phyloP scores from a whole-genome alignment of 768 basidiomycete species.

The Agaricus blazei region DNA sequence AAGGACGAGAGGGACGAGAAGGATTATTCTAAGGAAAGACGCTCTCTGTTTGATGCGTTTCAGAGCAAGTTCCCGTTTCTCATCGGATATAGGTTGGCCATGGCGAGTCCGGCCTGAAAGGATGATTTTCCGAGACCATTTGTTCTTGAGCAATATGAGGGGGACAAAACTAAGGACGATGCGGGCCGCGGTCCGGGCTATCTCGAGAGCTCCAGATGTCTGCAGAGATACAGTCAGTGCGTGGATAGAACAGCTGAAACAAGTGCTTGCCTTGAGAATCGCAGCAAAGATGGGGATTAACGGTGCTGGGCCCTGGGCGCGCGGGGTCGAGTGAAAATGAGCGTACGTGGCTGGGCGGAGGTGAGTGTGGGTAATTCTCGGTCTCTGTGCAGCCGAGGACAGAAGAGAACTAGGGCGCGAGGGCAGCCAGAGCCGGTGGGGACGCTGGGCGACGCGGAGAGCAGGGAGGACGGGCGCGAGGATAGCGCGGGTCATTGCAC shows the following conservation, averaged over 20 bases:
- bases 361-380: background rate
- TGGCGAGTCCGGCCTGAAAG: constrained; percentile 43
- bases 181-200: constrained; percentile 65
- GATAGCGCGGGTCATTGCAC: constrained; percentile 6
- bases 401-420: background rate
- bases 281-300: constrained; percentile 51
- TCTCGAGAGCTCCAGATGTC: constrained; percentile 70
- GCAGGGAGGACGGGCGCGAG: constrained; percentile 1
- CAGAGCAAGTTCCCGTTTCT: constrained; percentile 42
- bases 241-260: background rate
- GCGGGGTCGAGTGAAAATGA: constrained; percentile 34
- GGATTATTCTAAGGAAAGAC: constrained; percentile 44
- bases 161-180: constrained; percentile 76
- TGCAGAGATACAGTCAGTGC: constrained; percentile 20
- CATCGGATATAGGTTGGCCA: constrained; percentile 46
- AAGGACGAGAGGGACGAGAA: constrained; percentile 55
- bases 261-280: constrained; percentile 53
- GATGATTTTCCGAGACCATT: constrained; percentile 45
- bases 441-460: background rate
- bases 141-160: constrained; percentile 55
- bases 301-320: constrained; percentile 17
- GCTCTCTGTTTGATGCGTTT: constrained; percentile 47
- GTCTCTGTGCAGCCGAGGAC: background rate
- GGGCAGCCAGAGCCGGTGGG: background rate
- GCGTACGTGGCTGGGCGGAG: background rate